These are phyloP conservation scores for Hyaloscypha bicolor DNA, from an alignment of 495 filamentous ascomycete genomes.

Conservation along the genomic window DNA sequence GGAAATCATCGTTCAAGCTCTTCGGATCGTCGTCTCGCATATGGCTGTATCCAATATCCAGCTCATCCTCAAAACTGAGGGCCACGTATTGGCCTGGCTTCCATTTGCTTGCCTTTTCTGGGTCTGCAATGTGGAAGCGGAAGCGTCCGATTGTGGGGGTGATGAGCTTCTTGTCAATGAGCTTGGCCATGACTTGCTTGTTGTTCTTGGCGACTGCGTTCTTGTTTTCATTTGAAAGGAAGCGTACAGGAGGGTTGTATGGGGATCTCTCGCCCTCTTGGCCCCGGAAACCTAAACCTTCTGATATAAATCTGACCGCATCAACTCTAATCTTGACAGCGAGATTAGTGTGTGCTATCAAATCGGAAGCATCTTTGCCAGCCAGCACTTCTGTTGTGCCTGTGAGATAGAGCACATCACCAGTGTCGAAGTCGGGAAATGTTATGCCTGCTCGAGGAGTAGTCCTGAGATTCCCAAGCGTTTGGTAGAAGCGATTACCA, in stretches of 20 bases:
- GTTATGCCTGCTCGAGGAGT: conserved; percentile 66
- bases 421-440: conserved; percentile 71
- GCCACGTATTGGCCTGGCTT: conserved; percentile 74
- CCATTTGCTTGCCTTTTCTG: conserved; percentile 50
- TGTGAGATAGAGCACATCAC: conserved; percentile 71
- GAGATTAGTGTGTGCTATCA: conserved; percentile 71
- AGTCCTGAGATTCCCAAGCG: conserved; percentile 70
- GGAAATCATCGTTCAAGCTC: conserved; percentile 79
- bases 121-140: conserved; percentile 56
- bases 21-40: conserved; percentile 79
- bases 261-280: conserved; percentile 58
- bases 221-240: conserved; percentile 49
- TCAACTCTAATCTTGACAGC: conserved; percentile 66
- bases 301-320: conserved; percentile 61
- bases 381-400: conserved; percentile 65
- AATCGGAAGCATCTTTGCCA: conserved; percentile 55
- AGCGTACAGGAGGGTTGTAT: conserved; percentile 69
- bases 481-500: conserved; percentile 81
- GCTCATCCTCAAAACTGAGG: conserved; percentile 65
- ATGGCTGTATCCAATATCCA: conserved; percentile 74
- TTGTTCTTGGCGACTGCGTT: not conserved
- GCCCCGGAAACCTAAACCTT: conserved; percentile 70
- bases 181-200: conserved; percentile 23
- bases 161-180: conserved; percentile 40
- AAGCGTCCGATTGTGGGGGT: conserved; percentile 66